phyloP scores from a whole-genome alignment of 805 yeast species.

The Saccharomycopsis babjevae region DNA sequence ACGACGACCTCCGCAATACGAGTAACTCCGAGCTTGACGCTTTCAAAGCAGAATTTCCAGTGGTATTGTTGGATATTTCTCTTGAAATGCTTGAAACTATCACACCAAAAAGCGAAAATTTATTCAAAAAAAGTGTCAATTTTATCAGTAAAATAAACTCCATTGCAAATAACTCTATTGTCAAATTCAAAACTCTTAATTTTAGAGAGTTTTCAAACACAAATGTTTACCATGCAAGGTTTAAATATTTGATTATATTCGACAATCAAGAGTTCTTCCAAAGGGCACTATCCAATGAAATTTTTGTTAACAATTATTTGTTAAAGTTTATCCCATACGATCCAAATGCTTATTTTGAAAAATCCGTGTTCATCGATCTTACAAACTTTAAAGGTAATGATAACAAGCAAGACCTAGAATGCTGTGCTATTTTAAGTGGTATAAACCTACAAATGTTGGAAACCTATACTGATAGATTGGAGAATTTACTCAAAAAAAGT shows the following conservation, averaged over 20 bases:
- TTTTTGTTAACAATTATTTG: neutral
- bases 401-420: neutral
- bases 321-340: neutral
- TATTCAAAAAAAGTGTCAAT: neutral
- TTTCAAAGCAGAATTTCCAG: neutral
- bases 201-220: neutral
- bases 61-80: neutral
- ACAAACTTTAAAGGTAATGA: neutral
- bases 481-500: neutral
- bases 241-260: neutral
- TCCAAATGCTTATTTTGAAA: conserved; percentile 1
- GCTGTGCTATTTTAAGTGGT: neutral
- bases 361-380: neutral
- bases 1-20: neutral
- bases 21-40: neutral
- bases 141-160: neutral
- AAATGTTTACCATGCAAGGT: neutral
- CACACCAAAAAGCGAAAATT: neutral
- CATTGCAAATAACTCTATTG: neutral
- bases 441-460: neutral
- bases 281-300: neutral
- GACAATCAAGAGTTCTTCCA: neutral
- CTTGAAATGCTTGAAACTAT: conserved; percentile 1
- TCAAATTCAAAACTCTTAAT: neutral
- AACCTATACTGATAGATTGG: neutral